phyloP scores from a whole-genome alignment of 176 grass and related monocot genomes.

The Bonia amplexicaulis region DNA sequence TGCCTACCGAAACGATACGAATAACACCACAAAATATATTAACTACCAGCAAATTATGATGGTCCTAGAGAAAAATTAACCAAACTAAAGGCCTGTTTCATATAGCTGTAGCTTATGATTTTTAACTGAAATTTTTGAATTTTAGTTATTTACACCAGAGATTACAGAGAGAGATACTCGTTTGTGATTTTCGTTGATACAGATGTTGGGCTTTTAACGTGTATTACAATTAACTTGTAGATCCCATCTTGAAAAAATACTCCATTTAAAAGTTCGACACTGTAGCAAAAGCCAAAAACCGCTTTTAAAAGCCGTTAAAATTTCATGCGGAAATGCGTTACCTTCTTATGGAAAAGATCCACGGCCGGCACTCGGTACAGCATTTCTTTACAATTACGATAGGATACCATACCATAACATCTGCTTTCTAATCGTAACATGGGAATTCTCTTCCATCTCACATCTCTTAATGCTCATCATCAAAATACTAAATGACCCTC shows the following conservation, averaged over 20 bases:
- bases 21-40: background rate
- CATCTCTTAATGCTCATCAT: background rate
- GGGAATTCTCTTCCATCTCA: background rate
- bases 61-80: background rate
- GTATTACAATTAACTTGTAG: too few relatives aligned
- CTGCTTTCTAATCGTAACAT: slow-evolving; percentile 20
- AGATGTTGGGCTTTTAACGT: too few relatives aligned
- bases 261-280: too few relatives aligned
- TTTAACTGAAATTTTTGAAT: too few relatives aligned
- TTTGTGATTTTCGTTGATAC: too few relatives aligned
- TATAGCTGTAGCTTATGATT: too few relatives aligned
- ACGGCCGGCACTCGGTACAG: background rate
- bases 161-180: too few relatives aligned
- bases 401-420: background rate
- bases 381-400: slow-evolving; percentile 40
- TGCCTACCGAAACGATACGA: too few relatives aligned
- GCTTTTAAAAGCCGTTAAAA: too few relatives aligned
- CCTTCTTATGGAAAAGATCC: slow-evolving; percentile 26
- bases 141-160: too few relatives aligned
- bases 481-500: background rate
- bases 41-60: background rate
- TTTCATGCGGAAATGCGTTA: background rate
- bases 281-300: too few relatives aligned
- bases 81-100: background rate
- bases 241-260: too few relatives aligned